These are phyloP conservation scores for Pythium dissimile DNA, from an alignment of 352 stramenopile genomes.

Conservation along the genomic window DNA sequence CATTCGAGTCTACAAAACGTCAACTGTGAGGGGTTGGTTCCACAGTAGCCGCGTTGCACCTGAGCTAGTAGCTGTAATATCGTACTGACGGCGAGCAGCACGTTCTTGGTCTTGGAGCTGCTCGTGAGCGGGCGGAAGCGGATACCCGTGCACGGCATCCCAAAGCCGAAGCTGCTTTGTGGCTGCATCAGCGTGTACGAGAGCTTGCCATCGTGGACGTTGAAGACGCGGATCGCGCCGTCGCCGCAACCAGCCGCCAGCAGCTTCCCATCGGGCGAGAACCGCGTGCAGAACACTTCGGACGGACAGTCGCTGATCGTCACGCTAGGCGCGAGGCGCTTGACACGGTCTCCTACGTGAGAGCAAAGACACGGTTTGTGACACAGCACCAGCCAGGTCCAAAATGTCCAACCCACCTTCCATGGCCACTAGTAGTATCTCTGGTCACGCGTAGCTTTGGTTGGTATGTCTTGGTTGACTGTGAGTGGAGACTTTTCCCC, in stretches of 20 bases:
- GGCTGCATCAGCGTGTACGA: conserved; percentile 84
- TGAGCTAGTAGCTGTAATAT: neutral
- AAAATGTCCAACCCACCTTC: neutral
- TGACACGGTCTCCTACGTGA: conserved; percentile 34
- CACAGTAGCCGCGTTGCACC: too few relatives aligned
- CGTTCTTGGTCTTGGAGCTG: conserved; percentile 89
- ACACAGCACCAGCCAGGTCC: neutral
- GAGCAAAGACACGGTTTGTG: neutral
- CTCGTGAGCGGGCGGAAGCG: conserved; percentile 76
- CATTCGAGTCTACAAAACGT: conserved; percentile 72
- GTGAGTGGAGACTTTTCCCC: neutral
- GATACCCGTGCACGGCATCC: conserved; percentile 82
- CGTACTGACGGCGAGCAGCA: conserved; percentile 86
- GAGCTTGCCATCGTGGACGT: conserved; percentile 69
- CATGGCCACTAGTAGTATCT: conserved; percentile 3
- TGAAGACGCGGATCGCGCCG: conserved; percentile 83
- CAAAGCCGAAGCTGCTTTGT: conserved; percentile 60
- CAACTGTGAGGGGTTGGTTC: too few relatives aligned
- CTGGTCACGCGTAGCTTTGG: neutral
- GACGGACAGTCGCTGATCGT: conserved; percentile 85
- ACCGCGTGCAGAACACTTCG: conserved; percentile 87
- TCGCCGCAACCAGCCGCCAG: conserved; percentile 83
- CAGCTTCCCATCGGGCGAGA: conserved; percentile 81
- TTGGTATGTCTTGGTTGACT: neutral
- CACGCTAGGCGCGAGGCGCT: conserved; percentile 70